Base-by-base conservation (phyloP, 2,329 filamentous ascomycete species). In the Paracamarosporium sp. region DNA sequence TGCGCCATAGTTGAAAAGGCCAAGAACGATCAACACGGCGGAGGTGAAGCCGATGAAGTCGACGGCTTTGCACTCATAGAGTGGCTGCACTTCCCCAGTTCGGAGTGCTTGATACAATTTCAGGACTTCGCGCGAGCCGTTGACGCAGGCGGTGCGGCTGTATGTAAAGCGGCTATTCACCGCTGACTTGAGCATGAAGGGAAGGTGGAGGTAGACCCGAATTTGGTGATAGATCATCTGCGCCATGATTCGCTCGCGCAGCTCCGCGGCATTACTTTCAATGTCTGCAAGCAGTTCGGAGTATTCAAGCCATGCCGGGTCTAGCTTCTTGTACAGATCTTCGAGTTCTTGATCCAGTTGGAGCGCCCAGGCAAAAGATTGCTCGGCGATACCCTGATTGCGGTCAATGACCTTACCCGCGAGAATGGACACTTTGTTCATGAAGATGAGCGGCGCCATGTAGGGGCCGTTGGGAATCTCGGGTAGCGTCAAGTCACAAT, bases 41-140 rank as follows among this genome's bases (percentile, higher is more conserved):
- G 77, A 74, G 1, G 78, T 81, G 66, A 82, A 82, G 35, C 75
- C 80, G 36, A 80, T 74, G 56, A 82, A 81, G 61, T 82, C 80
- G 17, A 79, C 68, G 8, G 78, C 78, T 55, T 80, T 80, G 70
- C 80, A 81, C 56, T 82, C 78, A 64, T 80, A 81, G 0, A 80
- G 63, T 11, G 76, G 76, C 53, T 73, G 70, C 1, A 62, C 67
- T 51, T 54, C 67, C 24, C 73, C 70, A 7, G 69, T 70, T 5
- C 76, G 74, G 4, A 81, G 68, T 0, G 73, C 57, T 24, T 78
- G 73, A 59, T 79, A 81, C 2, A 78, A 66, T 2, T 71, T 68
- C n/a, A 81, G 62, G 31, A 81, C 67, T 51, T 76, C 69, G n/a
- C 79, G 71, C 1, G 78, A 78, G 22, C 76, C 75, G 40, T 75